Evolutionary conservation across 345 rosid species (phyloP), one percentile per base, ranked within the genome.

Genomic region (Lepidium sativum): DNA sequence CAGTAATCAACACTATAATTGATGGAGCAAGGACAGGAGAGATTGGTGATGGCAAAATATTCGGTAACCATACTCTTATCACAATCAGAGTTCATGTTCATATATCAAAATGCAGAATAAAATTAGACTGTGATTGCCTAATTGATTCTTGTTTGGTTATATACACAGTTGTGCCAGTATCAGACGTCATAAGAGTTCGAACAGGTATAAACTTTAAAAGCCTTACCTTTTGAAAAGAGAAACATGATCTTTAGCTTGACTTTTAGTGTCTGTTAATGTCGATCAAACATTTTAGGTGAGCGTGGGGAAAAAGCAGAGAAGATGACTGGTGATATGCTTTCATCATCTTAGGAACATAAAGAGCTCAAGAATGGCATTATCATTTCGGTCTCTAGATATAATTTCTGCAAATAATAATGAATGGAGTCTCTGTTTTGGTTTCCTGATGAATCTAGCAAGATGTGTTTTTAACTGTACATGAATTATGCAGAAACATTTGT

Each of bases 31-130:
- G 86, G 65, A 88, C 90, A 0, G 95, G 96, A 67, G 95, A 91
- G 81, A 86, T 88, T 67, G 98, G 96, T 17, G 96, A 88, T 38
- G 92, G 92, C 71, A 91, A 91, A 74, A 86, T 91, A 63, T 91
- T 88, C 65, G 67, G 97, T 85, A 81, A 67, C 75, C 12, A 16
- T 34, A 20, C 60, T 41, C 20, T 42, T 11, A 38, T 34, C n/a
- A 23, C 23, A 27, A 25, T 29, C 39, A 52, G 38, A 41, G 27
- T 38, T 43, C 25, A 43, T 39, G 49, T 66, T 61, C 25, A 18
- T 53, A 33, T 55, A 18, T 60, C 33, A n/a, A 33, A 23, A 38
- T 48, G 57, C 33, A 47, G 6, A 54, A 33, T 32, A 9, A 56
- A 50, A 8, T n/a, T 29, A 60, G 47, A 44, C 61, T 68, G 44